Percentiles rank a stretch among this genome's conserved stretches.
These are phyloP conservation scores for Candida coleopterorum DNA, from an alignment of 805 yeast genomes.

Conservation along the genomic window DNA sequence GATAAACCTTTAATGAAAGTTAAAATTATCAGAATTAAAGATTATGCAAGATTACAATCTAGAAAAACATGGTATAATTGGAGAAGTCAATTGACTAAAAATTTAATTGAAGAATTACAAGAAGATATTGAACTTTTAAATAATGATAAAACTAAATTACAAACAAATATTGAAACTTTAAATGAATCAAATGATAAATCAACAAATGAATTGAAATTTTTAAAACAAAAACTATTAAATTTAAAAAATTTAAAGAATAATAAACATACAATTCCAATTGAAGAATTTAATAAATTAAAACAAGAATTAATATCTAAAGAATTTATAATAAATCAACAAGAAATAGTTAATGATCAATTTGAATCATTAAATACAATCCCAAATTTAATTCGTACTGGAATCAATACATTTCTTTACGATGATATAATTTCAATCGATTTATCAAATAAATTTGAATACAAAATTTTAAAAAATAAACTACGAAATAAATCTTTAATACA, in stretches of 20 bases:
- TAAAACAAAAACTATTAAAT: background rate
- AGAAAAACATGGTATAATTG: constrained; percentile 58
- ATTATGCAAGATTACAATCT: constrained; percentile 49
- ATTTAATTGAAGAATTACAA: constrained; percentile 33
- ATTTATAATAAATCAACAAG: constrained; percentile 6
- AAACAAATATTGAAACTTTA: constrained; percentile 1
- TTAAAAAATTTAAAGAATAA: constrained; percentile 1
- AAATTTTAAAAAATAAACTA: background rate
- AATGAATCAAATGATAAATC: background rate
- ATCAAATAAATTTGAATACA: background rate
- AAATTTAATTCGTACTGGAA: background rate
- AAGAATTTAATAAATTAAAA: constrained; percentile 13
- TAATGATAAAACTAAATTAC: constrained; percentile 7
- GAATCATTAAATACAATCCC: background rate
- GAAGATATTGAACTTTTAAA: constrained; percentile 7
- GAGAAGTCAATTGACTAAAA: constrained; percentile 49
- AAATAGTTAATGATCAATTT: constrained; percentile 6
- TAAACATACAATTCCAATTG: background rate
- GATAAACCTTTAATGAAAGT: constrained; percentile 37
- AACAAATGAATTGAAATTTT: background rate
- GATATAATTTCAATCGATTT: background rate
- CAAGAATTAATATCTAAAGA: constrained; percentile 8
- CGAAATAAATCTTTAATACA: constrained; percentile 1
- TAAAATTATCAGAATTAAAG: constrained; percentile 48
- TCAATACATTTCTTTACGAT: background rate